A percentile compares a stretch with the other conserved stretches of the same genome.
Conservation (phyloP, 2,329 filamentous ascomycete genomes). For the Diplodia seriata region DNA sequence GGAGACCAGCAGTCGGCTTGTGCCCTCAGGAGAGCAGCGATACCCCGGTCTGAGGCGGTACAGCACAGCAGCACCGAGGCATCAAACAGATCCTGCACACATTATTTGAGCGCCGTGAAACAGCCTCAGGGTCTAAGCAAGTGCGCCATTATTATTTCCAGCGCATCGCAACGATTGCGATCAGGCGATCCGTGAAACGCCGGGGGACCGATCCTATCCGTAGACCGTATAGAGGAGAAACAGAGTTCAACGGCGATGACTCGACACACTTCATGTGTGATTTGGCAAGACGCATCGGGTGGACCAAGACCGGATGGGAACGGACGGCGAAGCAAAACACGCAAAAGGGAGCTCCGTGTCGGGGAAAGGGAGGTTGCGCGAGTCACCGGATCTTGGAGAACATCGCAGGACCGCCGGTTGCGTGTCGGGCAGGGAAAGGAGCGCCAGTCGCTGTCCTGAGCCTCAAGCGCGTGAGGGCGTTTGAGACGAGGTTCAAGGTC, state of each 20-base stretch:
- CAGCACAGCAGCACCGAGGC: slow-evolving; percentile 2
- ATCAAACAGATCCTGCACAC: neutral
- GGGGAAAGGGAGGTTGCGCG: neutral
- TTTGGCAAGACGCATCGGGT: neutral
- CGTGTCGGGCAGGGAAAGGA: neutral
- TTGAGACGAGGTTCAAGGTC: neutral
- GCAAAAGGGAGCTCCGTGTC: slow-evolving; percentile 9
- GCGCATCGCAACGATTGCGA: neutral
- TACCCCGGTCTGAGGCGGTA: neutral
- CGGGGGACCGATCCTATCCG: slow-evolving; percentile 1
- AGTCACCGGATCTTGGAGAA: neutral
- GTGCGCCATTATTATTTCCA: slow-evolving; percentile 1
- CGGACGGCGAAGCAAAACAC: neutral
- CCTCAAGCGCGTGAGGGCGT: slow-evolving; percentile 11
- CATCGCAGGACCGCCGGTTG: slow-evolving; percentile 4
- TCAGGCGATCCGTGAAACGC: slow-evolving; percentile 4
- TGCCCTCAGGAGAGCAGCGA: slow-evolving; percentile 25
- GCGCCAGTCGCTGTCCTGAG: slow-evolving; percentile 20
- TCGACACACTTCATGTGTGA: slow-evolving; percentile 11
- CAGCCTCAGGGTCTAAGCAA: slow-evolving; percentile 6
- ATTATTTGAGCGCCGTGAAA: slow-evolving; percentile 2
- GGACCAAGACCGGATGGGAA: neutral
- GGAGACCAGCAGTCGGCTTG: slow-evolving; percentile 22
- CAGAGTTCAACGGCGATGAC: neutral
- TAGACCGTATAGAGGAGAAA: neutral